Base-by-base conservation (phyloP, 164 flowering plant genomes). In the Houttuynia cordata region DNA sequence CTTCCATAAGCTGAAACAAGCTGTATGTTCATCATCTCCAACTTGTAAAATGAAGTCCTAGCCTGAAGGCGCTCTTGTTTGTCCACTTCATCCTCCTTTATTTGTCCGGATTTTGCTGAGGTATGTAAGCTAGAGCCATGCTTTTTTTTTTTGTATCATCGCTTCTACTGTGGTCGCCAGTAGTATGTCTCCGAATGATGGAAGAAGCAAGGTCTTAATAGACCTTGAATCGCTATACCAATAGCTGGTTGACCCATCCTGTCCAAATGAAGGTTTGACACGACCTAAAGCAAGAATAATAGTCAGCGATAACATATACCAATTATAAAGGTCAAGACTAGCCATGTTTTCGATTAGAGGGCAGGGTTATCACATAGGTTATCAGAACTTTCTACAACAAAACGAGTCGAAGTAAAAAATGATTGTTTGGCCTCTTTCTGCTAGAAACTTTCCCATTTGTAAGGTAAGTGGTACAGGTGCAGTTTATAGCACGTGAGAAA, bases 11-110 rank as follows among this genome's bases (percentile, higher is more conserved):
- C 73, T 57, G 86, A 83, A 71, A 85, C 70, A 21, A 88, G 70
- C 65, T 82, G 88, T 67, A 92, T 78, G 51, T 76, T 80, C 49
- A 78, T 62, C 85, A 87, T 85, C 81, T 92, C 98, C 72, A 92
- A 71, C 80, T 79, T 88, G 79, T 88, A 92, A 79, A 79, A 87
- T 56, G 84, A 71, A 67, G 79, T 79, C 56, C 82, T 91, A 67
- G 64, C 77, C 59, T 52, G 68, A 7, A 67, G 58, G 61, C 50
- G 75, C 62, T 80, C 76, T 67, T 74, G 74, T 56, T 78, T 76
- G 58, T 76, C 81, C 58, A 67, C 53, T 59, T 81, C 84, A 57
- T 81, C 83, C 63, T 65, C 66, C 72, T 56, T 53, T 34, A n/a
- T 37, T 70, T 76, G 60, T 67, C 69, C 51, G 73, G 83, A 81